These are phyloP conservation scores for Wickerhamiella infanticola DNA, from an alignment of 1,139 yeast genomes.

Conservation along the genomic window DNA sequence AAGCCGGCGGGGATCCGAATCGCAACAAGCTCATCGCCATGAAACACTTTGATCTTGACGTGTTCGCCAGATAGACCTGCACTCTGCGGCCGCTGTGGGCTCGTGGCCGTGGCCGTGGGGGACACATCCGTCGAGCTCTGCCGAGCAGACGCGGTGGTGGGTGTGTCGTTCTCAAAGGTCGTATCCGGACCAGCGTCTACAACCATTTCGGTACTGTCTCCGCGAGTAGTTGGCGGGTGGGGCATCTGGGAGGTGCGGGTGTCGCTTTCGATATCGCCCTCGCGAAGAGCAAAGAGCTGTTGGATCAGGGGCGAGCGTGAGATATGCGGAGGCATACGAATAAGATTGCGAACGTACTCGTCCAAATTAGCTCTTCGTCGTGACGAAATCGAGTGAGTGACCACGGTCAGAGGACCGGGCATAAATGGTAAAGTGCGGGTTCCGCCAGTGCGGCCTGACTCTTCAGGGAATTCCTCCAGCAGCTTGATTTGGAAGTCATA, in stretches of 20 bases:
- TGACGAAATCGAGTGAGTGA: constrained; percentile 74
- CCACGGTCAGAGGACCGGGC: constrained; percentile 92
- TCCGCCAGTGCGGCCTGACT: constrained; percentile 77
- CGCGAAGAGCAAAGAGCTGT: constrained; percentile 51
- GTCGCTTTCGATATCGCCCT: constrained; percentile 40
- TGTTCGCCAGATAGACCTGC: constrained; percentile 16
- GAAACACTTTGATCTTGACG: constrained; percentile 71
- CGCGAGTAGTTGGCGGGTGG: constrained; percentile 19
- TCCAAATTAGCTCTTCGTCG: constrained; percentile 77
- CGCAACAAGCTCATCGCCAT: constrained; percentile 83
- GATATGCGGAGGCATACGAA: constrained; percentile 63
- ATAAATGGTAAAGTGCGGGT: constrained; percentile 77
- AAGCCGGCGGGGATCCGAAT: constrained; percentile 53
- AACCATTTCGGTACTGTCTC: background rate
- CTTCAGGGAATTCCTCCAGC: constrained; percentile 74
- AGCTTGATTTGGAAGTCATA: constrained; percentile 82
- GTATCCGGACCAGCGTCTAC: background rate
- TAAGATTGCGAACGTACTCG: constrained; percentile 60
- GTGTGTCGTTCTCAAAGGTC: background rate
- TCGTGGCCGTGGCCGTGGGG: background rate
- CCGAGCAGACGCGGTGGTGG: background rate
- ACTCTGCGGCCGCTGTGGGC: background rate
- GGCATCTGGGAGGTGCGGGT: constrained; percentile 30
- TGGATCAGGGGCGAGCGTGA: constrained; percentile 51
- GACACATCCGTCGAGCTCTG: background rate